Percentiles rank a stretch among this genome's conserved stretches.
Evolutionary conservation across 2,329 filamentous ascomycete genomes (phyloP).

Genomic region (Ascochyta clinopodiicola): DNA sequence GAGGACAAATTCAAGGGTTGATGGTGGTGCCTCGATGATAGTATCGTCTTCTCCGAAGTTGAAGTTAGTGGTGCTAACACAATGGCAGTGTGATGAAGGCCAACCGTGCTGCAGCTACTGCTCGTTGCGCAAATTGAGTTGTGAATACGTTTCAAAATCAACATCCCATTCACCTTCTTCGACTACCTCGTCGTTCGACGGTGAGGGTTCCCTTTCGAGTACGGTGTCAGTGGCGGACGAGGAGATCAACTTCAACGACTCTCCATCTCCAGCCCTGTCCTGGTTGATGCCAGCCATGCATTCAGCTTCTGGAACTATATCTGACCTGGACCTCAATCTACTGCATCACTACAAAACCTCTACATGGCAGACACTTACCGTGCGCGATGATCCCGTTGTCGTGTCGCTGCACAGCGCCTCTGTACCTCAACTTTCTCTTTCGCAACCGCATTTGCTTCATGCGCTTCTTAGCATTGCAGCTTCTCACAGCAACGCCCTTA

Average conservation of each 20-base stretch:
- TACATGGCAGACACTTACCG: conserved; percentile 34
- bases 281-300: conserved; percentile 28
- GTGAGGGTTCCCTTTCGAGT: background rate
- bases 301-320: conserved; percentile 32
- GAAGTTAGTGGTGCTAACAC: background rate
- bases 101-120: conserved; percentile 40
- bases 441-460: conserved; percentile 33
- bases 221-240: background rate
- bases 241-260: conserved; percentile 23
- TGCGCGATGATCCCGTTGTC: conserved; percentile 25
- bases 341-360: conserved; percentile 36
- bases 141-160: conserved; percentile 31
- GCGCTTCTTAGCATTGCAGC: conserved; percentile 39
- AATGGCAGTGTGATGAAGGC: conserved; percentile 39
- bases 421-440: conserved; percentile 31
- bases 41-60: no score
- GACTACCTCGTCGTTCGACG: background rate
- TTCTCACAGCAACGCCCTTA: conserved; percentile 24
- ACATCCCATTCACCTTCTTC: conserved; percentile 7
- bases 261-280: conserved; percentile 3
- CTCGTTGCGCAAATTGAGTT: conserved; percentile 29
- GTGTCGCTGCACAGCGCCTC: conserved; percentile 30
- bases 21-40: no score
- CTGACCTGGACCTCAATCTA: conserved; percentile 26
- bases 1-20: no score